A percentile compares a stretch with the other conserved stretches of the same genome.
phyloP scores from a whole-genome alignment of 108 stramenopile species.

The Pseudonitzschia pungens region DNA sequence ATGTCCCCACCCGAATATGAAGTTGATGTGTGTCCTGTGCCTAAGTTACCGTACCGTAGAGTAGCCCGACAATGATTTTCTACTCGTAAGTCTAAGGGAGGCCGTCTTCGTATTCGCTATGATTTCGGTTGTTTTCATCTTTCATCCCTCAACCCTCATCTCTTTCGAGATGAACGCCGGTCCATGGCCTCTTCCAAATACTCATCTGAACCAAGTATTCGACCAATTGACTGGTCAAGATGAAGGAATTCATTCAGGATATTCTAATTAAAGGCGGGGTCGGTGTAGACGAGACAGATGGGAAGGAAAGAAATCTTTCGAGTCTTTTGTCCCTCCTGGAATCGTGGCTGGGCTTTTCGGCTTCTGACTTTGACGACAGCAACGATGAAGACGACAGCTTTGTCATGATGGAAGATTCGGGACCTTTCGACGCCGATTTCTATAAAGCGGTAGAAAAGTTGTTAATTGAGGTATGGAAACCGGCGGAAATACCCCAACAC shows the following conservation, averaged over 20 bases:
- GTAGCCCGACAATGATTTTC: no score
- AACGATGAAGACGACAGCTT: neutral
- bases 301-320: conserved; percentile 13
- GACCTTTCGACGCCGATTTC: conserved; percentile 20
- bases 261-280: conserved; percentile 21
- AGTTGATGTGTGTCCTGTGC: no score
- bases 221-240: neutral
- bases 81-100: no score
- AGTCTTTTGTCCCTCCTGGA: conserved; percentile 27
- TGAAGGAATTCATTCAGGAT: neutral
- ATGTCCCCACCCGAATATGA: no score
- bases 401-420: conserved; percentile 34
- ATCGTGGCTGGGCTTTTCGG: conserved; percentile 38
- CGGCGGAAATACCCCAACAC: conserved; percentile 16
- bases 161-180: no score
- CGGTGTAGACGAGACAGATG: neutral
- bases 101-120: no score
- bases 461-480: conserved; percentile 34
- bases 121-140: no score
- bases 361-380: neutral
- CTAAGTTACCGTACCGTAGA: no score
- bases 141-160: no score
- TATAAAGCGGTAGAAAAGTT: conserved; percentile 24
- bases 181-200: no score
- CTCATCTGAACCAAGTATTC: no score